Evolutionary conservation across 805 yeast genomes (phyloP).

Genomic region (Myxozyma melibiosi): DNA sequence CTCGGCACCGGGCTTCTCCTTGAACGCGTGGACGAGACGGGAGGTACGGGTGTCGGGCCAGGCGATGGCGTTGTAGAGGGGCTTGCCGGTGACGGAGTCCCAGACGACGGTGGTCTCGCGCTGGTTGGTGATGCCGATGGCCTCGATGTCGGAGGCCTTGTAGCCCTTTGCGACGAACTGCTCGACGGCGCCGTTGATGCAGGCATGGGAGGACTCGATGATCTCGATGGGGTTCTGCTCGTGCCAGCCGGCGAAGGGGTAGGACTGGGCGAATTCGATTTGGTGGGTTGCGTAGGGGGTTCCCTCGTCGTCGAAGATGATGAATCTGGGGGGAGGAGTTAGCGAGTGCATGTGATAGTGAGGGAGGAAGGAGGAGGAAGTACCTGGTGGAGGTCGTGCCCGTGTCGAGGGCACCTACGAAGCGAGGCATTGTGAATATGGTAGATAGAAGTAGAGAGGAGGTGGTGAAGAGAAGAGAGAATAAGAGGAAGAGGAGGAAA

Average conservation of each 20-base stretch:
- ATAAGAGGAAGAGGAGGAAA: neutral
- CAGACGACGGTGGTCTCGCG: slow-evolving; percentile 84
- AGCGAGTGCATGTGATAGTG: neutral
- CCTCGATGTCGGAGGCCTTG: slow-evolving; percentile 53
- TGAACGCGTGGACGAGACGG: slow-evolving; percentile 65
- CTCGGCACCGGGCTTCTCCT: slow-evolving; percentile 56
- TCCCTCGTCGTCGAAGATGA: slow-evolving; percentile 72
- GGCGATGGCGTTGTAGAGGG: slow-evolving; percentile 85
- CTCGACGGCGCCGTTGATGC: slow-evolving; percentile 51
- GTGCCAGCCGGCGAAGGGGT: slow-evolving; percentile 65
- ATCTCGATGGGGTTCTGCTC: slow-evolving; percentile 89
- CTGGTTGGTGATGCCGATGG: slow-evolving; percentile 92
- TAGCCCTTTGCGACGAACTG: slow-evolving; percentile 41
- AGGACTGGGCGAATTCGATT: slow-evolving; percentile 68
- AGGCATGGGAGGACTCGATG: slow-evolving; percentile 75
- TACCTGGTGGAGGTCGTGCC: slow-evolving; percentile 34
- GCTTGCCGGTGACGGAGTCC: slow-evolving; percentile 80
- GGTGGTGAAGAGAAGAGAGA: neutral
- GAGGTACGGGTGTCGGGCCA: slow-evolving; percentile 95
- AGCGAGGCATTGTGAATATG: slow-evolving; percentile 15
- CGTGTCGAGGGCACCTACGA: slow-evolving; percentile 33
- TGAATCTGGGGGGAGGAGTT: slow-evolving; percentile 81
- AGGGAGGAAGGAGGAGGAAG: neutral
- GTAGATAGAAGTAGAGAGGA: too few relatives aligned
- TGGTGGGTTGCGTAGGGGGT: slow-evolving; percentile 84